A percentile compares a stretch with the other conserved stretches of the same genome.
These are phyloP conservation scores for Aspergillus avenaceus DNA, from an alignment of 495 filamentous ascomycete species.

Conservation along the genomic window DNA sequence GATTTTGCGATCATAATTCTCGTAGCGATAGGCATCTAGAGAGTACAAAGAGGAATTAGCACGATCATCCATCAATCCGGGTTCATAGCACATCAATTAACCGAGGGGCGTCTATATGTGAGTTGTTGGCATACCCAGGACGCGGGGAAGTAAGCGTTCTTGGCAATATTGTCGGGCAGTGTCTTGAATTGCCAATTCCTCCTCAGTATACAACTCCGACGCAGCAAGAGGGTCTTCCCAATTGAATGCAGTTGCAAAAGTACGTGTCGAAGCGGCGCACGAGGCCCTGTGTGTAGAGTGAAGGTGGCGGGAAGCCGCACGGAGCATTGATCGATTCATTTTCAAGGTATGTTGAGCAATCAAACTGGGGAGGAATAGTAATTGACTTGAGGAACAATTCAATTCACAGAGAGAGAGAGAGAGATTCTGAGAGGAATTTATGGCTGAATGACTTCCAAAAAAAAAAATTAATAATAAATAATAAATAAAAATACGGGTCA, in stretches of 20 bases:
- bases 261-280: conserved; percentile 18
- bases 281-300: conserved; percentile 13
- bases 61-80: background rate
- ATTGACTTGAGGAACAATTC: background rate
- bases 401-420: background rate
- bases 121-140: conserved; percentile 64
- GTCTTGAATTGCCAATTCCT: conserved; percentile 84
- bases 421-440: background rate
- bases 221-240: conserved; percentile 88
- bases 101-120: too few species aligned
- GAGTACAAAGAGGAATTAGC: conserved; percentile 1
- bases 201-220: conserved; percentile 73
- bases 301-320: conserved; percentile 32
- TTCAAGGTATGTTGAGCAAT: conserved; percentile 2
- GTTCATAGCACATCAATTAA: too few species aligned
- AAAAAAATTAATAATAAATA: background rate
- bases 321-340: conserved; percentile 39
- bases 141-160: conserved; percentile 76
- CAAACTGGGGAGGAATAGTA: background rate
- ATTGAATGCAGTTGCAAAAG: conserved; percentile 63
- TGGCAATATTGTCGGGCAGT: conserved; percentile 91
- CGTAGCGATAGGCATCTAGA: conserved; percentile 89
- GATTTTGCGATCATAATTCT: conserved; percentile 86
- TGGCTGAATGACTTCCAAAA: background rate
- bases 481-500: too few species aligned